Base-by-base conservation (phyloP, 495 filamentous ascomycete genomes). In the Aspergillus biplanus region DNA sequence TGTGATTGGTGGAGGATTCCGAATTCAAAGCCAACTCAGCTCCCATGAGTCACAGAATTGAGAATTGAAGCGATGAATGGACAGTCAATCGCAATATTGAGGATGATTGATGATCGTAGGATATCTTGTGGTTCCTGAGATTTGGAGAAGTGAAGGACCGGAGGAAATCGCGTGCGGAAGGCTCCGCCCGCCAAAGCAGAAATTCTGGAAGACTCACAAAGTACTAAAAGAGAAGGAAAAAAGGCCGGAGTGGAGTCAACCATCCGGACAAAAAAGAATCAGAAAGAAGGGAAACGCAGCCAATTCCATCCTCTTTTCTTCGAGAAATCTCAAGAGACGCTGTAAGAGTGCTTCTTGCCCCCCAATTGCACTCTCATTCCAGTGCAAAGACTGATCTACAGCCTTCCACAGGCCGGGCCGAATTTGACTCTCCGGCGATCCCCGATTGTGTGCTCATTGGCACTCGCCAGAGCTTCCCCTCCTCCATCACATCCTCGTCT, bases 401-500 rank as follows among this genome's bases (percentile, higher is more conserved):
- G 11, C n/a, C 39, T 44, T 44, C 39, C 39, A 13, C 39, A 13
- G 37, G 13, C 21, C 55, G 18, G 55, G 55, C 55, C 50, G 21
- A 52, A 56, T 55, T 37, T 55, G 59, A 62, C 33, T 52, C 60
- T 50, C 65, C 77, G 76, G 73, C 68, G 69, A 75, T 72, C 73
- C 72, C 77, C 77, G 75, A 63, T 18, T 35, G 33, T 37, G 8
- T 56, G n/a, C 56, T 31, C 60, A 50, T 7, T 50, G 39, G 50
- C 55, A 37, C 33, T 11, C 7, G 5, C 31, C 31, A 27, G 21
- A 34, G 31, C 56, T 31, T 16, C 53, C 62, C 61, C 59, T 63
- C 65, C 66, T 64, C 59, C 46, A 46, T 35, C 50, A 33, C 56
- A 54, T 56, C 56, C 35, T 32, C 59, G 59, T 57, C 50, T 68